These are phyloP conservation scores for Senna siamea DNA, from an alignment of 306 rosid genomes.

Conservation along the genomic window DNA sequence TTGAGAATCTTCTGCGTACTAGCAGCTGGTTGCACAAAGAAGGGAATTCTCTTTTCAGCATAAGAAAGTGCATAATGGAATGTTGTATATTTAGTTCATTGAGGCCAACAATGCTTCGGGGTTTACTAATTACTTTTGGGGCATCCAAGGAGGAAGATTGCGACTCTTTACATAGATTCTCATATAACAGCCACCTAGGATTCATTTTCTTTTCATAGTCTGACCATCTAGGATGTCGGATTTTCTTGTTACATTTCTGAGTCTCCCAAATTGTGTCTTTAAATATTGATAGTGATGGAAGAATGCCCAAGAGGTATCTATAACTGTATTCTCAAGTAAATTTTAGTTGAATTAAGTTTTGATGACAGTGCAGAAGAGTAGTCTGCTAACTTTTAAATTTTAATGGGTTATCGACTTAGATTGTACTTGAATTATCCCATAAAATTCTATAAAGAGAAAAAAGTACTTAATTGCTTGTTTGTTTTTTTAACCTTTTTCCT, in stretches of 20 bases:
- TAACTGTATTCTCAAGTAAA: background rate
- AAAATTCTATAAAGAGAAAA: too few species aligned
- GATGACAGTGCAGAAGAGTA: background rate
- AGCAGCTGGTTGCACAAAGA: background rate
- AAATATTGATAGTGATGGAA: background rate
- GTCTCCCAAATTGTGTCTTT: background rate
- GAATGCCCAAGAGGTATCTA: background rate
- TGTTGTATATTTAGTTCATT: background rate
- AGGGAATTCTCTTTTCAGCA: slow-evolving; percentile 14
- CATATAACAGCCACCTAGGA: background rate
- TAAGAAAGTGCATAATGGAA: background rate
- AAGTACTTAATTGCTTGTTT: too few species aligned
- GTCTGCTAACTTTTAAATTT: too few species aligned
- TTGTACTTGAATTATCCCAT: too few species aligned
- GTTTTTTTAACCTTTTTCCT: too few species aligned
- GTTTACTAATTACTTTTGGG: background rate
- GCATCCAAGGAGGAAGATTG: background rate
- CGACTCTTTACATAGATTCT: background rate
- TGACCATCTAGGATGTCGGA: too few species aligned
- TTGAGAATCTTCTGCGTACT: slow-evolving; percentile 20
- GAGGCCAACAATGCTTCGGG: background rate
- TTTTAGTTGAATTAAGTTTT: background rate
- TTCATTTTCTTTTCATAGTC: background rate
- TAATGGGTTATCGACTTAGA: too few species aligned
- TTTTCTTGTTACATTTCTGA: background rate